These are phyloP conservation scores for Prunus yedoensis DNA, from an alignment of 331 rosid species.

Conservation along the genomic window DNA sequence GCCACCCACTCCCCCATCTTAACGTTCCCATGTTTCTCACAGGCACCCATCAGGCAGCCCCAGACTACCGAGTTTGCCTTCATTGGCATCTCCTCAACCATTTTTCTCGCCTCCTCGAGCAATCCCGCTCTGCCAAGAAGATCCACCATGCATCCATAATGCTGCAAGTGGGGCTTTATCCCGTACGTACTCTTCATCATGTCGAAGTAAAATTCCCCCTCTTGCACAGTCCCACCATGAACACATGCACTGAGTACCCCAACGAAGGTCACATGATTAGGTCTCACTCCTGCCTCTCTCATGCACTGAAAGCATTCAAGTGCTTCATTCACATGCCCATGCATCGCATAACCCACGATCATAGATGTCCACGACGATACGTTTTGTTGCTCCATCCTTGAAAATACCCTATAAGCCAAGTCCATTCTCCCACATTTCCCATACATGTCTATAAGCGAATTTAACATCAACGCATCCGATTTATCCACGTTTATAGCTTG, in stretches of 20 bases:
- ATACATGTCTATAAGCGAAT: slow-evolving; percentile 79
- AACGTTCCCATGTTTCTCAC: slow-evolving; percentile 78
- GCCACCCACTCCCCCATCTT: slow-evolving; percentile 82
- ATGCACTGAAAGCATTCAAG: slow-evolving; percentile 55
- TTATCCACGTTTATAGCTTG: slow-evolving; percentile 42
- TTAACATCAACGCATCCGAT: slow-evolving; percentile 43
- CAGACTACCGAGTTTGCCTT: slow-evolving; percentile 61
- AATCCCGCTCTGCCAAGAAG: slow-evolving; percentile 68
- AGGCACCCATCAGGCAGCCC: slow-evolving; percentile 83
- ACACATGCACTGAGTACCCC: slow-evolving; percentile 81
- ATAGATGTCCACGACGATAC: slow-evolving; percentile 79
- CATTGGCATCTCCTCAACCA: slow-evolving; percentile 81
- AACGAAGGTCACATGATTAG: slow-evolving; percentile 66
- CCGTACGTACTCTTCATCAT: slow-evolving; percentile 64
- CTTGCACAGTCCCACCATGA: slow-evolving; percentile 64
- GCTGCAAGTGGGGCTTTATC: slow-evolving; percentile 54
- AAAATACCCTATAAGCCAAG: slow-evolving; percentile 57
- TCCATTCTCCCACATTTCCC: slow-evolving; percentile 87
- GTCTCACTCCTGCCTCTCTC: slow-evolving; percentile 60
- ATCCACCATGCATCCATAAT: slow-evolving; percentile 86
- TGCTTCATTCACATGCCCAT: slow-evolving; percentile 65
- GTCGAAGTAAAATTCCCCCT: slow-evolving; percentile 59
- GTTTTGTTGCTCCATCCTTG: slow-evolving; percentile 44
- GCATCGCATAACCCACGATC: slow-evolving; percentile 78
- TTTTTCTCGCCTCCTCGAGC: slow-evolving; percentile 58